phyloP scores from a whole-genome alignment of 1,284 basidiomycete genomes.

The Melanopsichium pennsylvanicum region DNA sequence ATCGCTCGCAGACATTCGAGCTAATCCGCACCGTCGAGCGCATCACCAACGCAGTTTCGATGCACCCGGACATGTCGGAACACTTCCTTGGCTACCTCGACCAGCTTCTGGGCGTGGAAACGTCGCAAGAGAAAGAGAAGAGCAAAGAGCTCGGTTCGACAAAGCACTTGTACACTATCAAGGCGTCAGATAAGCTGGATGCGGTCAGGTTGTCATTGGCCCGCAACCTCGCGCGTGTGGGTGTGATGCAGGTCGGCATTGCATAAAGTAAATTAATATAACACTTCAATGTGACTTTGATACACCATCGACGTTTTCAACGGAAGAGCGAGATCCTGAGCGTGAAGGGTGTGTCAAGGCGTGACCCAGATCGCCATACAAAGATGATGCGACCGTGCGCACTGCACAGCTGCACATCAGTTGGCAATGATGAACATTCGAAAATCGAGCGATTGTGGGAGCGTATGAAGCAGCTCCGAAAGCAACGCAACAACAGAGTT shows the following conservation, averaged over 20 bases:
- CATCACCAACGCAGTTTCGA: conserved; percentile 40
- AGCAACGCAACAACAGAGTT: too few relatives aligned
- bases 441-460: too few relatives aligned
- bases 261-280: conserved; percentile 1
- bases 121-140: background rate
- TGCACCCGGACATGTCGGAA: conserved; percentile 43
- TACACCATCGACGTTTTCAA: too few relatives aligned
- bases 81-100: conserved; percentile 56
- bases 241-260: conserved; percentile 41
- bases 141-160: conserved; percentile 2
- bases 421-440: too few relatives aligned
- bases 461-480: too few relatives aligned
- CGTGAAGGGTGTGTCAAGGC: too few relatives aligned
- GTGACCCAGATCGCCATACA: too few relatives aligned
- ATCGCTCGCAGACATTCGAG: conserved; percentile 54
- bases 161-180: conserved; percentile 7
- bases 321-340: too few relatives aligned
- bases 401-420: too few relatives aligned
- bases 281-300: too few relatives aligned
- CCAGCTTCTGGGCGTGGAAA: conserved; percentile 28
- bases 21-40: conserved; percentile 58
- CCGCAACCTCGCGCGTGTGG: conserved; percentile 48
- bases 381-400: too few relatives aligned
- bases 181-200: conserved; percentile 46
- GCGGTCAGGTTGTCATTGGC: conserved; percentile 48